Percentiles rank a stretch among this genome's conserved stretches.
These are phyloP conservation scores for Cyclostephanos tholiformis DNA, from an alignment of 108 stramenopile genomes.

Conservation along the genomic window DNA sequence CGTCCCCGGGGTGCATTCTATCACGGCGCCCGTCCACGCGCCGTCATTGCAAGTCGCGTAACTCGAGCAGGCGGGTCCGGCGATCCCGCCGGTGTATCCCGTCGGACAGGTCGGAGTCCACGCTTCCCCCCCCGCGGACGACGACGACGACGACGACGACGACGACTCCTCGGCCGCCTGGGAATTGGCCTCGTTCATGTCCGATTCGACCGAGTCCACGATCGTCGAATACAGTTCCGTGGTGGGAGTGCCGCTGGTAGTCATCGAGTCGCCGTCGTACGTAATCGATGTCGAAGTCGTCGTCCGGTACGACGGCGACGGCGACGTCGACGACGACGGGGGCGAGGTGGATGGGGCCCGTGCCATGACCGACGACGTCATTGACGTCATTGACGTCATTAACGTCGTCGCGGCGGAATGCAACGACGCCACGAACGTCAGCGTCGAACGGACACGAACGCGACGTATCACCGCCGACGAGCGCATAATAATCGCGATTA, in stretches of 20 bases:
- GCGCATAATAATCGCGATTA: too few species aligned
- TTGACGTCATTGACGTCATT: too few species aligned
- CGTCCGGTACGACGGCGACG: too few species aligned
- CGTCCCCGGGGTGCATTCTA: constrained; percentile 15
- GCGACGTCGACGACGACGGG: too few species aligned
- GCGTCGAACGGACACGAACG: too few species aligned
- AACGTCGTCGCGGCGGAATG: too few species aligned
- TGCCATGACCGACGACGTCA: too few species aligned
- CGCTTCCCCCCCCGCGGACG: not conserved
- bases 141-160: not conserved
- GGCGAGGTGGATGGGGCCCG: too few species aligned
- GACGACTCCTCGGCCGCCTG: not conserved
- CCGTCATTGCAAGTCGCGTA: constrained; percentile 32
- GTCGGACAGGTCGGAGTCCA: not conserved
- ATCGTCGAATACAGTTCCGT: not conserved
- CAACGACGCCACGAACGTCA: too few species aligned
- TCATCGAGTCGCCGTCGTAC: not conserved
- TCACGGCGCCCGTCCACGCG: not conserved
- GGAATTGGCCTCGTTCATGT: not conserved
- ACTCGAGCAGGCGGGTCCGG: constrained; percentile 27
- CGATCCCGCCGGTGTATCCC: constrained; percentile 7
- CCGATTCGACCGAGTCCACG: not conserved
- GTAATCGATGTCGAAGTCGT: not conserved
- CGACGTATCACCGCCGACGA: too few species aligned
- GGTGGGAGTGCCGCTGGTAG: not conserved